A percentile compares a stretch with the other conserved stretches of the same genome.
Conservation (phyloP, 2,329 filamentous ascomycete species). For the Botrytis aclada region DNA sequence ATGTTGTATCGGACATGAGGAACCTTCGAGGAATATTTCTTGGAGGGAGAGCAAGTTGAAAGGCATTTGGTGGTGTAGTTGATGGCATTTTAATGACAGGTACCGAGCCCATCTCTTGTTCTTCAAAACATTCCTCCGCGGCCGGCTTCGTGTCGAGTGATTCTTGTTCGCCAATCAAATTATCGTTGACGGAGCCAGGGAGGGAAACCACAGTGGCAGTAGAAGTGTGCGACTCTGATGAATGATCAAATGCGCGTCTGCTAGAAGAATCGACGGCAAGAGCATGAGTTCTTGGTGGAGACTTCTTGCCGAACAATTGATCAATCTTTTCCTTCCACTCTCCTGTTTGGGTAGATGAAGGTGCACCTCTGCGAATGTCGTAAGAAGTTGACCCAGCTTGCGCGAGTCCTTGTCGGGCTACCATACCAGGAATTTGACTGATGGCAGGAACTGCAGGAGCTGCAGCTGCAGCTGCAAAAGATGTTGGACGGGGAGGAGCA, state of each 20-base stretch:
- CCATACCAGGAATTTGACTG: constrained; percentile 23
- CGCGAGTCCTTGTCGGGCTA: constrained; percentile 39
- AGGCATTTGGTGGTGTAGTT: constrained; percentile 59
- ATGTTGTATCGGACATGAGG: constrained; percentile 46
- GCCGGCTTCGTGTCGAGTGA: constrained; percentile 62
- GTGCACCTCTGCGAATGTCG: constrained; percentile 39
- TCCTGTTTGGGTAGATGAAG: constrained; percentile 35
- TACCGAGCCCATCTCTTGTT: constrained; percentile 76
- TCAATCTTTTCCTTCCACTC: constrained; percentile 85
- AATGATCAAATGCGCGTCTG: constrained; percentile 62
- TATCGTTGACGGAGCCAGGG: constrained; percentile 41
- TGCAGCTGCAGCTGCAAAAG: constrained; percentile 43
- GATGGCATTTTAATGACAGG: constrained; percentile 67
- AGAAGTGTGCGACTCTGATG: constrained; percentile 40
- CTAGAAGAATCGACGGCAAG: constrained; percentile 66
- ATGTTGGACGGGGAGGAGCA: constrained; percentile 45
- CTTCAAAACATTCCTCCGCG: constrained; percentile 77
- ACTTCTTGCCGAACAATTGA: constrained; percentile 61
- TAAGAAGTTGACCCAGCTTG: constrained; percentile 41
- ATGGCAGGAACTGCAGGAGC: constrained; percentile 30
- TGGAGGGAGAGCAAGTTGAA: constrained; percentile 54
- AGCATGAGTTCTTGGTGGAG: constrained; percentile 54
- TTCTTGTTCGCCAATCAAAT: constrained; percentile 42
- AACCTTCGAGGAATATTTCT: constrained; percentile 55
- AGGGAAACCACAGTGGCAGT: constrained; percentile 76